Evolutionary conservation across 257 asterid genomes (phyloP).

Genomic region (Nicotiana obtusifolia): DNA sequence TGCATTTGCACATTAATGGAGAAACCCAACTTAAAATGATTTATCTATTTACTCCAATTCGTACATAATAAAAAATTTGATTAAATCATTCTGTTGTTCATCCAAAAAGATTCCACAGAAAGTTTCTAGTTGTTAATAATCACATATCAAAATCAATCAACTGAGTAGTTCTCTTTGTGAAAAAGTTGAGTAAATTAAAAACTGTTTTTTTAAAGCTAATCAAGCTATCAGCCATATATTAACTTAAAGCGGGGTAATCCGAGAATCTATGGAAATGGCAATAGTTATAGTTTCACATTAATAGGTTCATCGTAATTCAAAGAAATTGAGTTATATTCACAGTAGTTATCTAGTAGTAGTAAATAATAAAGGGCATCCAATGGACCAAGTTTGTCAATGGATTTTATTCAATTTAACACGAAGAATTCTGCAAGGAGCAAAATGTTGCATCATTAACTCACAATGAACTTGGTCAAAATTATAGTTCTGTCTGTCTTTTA

Average conservation of each 20-base stretch:
- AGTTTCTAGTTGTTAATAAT: background rate
- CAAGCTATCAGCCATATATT: background rate
- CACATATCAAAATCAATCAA: background rate
- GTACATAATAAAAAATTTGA: background rate
- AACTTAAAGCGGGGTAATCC: background rate
- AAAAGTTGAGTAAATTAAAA: background rate
- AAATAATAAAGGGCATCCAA: background rate
- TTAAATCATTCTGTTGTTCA: background rate
- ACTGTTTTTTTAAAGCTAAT: background rate
- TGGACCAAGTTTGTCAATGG: background rate
- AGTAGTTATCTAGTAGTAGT: background rate
- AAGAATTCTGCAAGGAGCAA: background rate
- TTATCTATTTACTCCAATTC: background rate
- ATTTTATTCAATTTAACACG: background rate
- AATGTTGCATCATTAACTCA: background rate
- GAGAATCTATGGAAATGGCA: background rate
- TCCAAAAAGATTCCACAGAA: background rate
- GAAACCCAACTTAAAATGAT: background rate
- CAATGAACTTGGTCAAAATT: background rate
- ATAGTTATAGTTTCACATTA: background rate
- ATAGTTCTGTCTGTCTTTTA: conserved; percentile 8
- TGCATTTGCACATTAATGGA: conserved; percentile 17
- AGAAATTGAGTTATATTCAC: background rate
- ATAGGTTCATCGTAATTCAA: background rate
- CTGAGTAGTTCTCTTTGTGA: background rate